Base-by-base conservation (phyloP, 2,329 filamentous ascomycete genomes). In the Fusarium decemcellulare region DNA sequence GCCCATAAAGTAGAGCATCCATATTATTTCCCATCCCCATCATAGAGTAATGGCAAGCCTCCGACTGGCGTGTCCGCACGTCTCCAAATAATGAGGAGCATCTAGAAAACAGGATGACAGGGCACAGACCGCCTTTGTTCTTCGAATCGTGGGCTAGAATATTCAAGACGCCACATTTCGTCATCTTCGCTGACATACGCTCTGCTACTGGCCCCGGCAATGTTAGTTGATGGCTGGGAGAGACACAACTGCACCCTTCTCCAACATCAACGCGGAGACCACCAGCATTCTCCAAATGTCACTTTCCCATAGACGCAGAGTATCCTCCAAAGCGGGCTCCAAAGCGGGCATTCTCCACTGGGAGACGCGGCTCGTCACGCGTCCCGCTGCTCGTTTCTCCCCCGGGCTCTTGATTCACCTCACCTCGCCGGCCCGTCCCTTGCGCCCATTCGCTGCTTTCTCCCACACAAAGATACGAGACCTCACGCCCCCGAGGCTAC, bases 401-500 rank as follows among this genome's bases (percentile, higher is more conserved):
- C 44, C 30, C 37, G 29, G 60, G 46, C 59, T 34, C 43, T 47
- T 44, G 30, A 42, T 36, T 64, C 55, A 61, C 64, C 58, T 58
- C 54, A 62, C 55, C 51, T 61, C 47, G 36, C 48, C 72, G 62
- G 63, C 50, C 58, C 60, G 53, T 65, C 54, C 66, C 54, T 59
- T 55, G 47, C 27, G 30, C 51, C 44, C 61, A 74, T 74, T 74
- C 68, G 66, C 59, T 61, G 44, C 46, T 29, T 32, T 59, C 57
- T 59, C 58, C 44, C 59, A 59, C 60, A 48, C 59, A 6, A 40
- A 57, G 62, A 72, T 74, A 73, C 72, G 70, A 73, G 72, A 47
- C 57, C 42, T 42, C 40, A 59, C 54, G 66, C 65, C 58, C 63
- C 53, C 56, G 15, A 61, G 47, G 59, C 61, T 70, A 47, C 61